Evolutionary conservation across 805 yeast species (phyloP).

Genomic region (Sugiyamaella americana): DNA sequence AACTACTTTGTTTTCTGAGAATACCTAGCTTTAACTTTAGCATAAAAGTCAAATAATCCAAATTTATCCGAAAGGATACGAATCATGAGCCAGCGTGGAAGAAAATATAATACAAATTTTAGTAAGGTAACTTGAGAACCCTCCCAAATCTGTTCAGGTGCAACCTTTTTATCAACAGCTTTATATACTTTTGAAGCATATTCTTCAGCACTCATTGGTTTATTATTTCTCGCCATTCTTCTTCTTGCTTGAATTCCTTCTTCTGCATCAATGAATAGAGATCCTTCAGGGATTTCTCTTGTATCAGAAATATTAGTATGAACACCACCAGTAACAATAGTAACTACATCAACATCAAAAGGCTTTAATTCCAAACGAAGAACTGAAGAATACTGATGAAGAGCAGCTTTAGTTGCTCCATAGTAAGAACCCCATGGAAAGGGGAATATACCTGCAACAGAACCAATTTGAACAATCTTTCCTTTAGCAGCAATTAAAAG

Average conservation of each 20-base stretch:
- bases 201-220: slow-evolving; percentile 53
- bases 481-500: slow-evolving; percentile 61
- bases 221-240: slow-evolving; percentile 51
- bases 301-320: slow-evolving; percentile 63
- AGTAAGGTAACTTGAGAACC: slow-evolving; percentile 7
- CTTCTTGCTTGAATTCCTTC: slow-evolving; percentile 51
- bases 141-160: slow-evolving; percentile 12
- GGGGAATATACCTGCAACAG: slow-evolving; percentile 57
- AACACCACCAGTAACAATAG: slow-evolving; percentile 72
- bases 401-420: slow-evolving; percentile 67
- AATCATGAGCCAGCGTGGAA: slow-evolving; percentile 10
- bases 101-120: slow-evolving; percentile 6
- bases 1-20: neutral
- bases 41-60: slow-evolving; percentile 4
- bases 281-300: slow-evolving; percentile 50
- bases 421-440: slow-evolving; percentile 69
- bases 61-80: neutral
- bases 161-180: slow-evolving; percentile 37
- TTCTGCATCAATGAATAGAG: slow-evolving; percentile 42
- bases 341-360: slow-evolving; percentile 63
- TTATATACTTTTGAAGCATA: slow-evolving; percentile 53
- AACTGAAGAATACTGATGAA: slow-evolving; percentile 61
- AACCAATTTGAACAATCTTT: slow-evolving; percentile 67
- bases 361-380: slow-evolving; percentile 64
- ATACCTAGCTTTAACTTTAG: slow-evolving; percentile 3